Percentiles rank a stretch among this genome's conserved stretches.
Conservation (phyloP, 2,329 filamentous ascomycete species). For the Lecanicillium sp. region DNA sequence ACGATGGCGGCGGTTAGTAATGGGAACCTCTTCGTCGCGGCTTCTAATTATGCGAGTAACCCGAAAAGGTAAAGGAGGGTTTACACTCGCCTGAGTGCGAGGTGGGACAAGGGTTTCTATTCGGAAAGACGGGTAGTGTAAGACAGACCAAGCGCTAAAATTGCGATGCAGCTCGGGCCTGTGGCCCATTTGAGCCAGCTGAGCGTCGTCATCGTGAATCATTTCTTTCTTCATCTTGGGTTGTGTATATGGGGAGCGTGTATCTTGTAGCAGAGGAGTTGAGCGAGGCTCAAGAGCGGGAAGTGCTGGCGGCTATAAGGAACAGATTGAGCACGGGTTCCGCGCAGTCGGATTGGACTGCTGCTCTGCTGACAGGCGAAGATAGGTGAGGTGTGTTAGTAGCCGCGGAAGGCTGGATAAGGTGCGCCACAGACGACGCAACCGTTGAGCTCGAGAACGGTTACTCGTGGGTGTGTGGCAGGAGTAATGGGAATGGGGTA, state of each 20-base stretch:
- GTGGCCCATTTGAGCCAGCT: constrained; percentile 17
- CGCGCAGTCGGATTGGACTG: too few species aligned
- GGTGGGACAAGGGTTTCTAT: constrained; percentile 6
- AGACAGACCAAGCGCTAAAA: constrained; percentile 11
- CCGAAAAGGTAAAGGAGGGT: background rate
- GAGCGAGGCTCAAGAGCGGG: background rate
- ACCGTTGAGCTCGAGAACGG: too few species aligned
- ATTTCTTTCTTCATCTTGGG: constrained; percentile 11
- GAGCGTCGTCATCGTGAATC: constrained; percentile 15
- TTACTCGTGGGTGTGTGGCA: too few species aligned
- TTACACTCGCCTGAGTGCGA: background rate
- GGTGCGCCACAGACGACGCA: too few species aligned
- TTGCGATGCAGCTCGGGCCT: constrained; percentile 16
- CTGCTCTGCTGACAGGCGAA: too few species aligned
- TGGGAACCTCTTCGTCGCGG: background rate
- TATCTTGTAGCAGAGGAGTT: background rate
- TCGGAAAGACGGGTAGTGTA: too few species aligned
- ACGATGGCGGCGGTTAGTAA: background rate
- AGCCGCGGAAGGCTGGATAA: too few species aligned
- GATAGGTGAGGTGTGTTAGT: too few species aligned
- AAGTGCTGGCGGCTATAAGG: too few species aligned
- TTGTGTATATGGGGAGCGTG: background rate
- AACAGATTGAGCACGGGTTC: too few species aligned
- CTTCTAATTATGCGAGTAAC: constrained; percentile 1
- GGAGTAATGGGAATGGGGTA: too few species aligned